Percentiles rank a stretch among this genome's conserved stretches.
Conservation (phyloP, 2,329 filamentous ascomycete genomes). For the Penicillium psychrosexuale region DNA sequence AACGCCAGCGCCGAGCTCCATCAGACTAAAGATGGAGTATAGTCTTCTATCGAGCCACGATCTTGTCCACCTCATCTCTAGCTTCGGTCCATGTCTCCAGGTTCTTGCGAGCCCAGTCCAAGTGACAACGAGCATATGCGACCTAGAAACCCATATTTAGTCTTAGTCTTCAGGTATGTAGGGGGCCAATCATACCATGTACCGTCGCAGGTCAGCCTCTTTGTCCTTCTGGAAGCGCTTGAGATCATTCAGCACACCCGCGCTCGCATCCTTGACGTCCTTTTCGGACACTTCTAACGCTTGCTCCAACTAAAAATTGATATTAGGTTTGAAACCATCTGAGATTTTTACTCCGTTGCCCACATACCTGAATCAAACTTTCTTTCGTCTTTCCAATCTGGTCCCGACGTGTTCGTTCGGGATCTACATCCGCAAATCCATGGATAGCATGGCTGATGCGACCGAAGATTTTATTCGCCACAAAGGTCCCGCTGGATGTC, state of each 20-base stretch:
- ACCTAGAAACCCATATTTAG: slow-evolving; percentile 54
- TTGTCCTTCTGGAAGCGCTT: slow-evolving; percentile 93
- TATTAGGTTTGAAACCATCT: neutral
- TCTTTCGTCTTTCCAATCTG: slow-evolving; percentile 95
- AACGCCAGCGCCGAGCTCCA: slow-evolving; percentile 1
- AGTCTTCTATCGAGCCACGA: slow-evolving; percentile 51
- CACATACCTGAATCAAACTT: slow-evolving; percentile 61
- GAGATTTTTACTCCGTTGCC: neutral
- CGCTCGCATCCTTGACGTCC: slow-evolving; percentile 89
- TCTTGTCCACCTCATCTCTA: slow-evolving; percentile 81
- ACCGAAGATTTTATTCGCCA: slow-evolving; percentile 90
- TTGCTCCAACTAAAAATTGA: slow-evolving; percentile 69
- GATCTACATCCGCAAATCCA: slow-evolving; percentile 93
- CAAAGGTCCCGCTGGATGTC: slow-evolving; percentile 79
- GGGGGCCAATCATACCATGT: slow-evolving; percentile 69
- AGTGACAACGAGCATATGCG: slow-evolving; percentile 85
- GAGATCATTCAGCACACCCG: slow-evolving; percentile 82
- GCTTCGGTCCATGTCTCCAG: slow-evolving; percentile 92
- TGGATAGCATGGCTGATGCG: slow-evolving; percentile 93
- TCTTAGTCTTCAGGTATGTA: neutral
- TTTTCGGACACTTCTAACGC: slow-evolving; percentile 82
- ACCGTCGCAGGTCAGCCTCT: slow-evolving; percentile 86
- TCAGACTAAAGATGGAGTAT: neutral
- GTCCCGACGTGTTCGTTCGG: slow-evolving; percentile 85
- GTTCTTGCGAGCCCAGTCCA: slow-evolving; percentile 91